phyloP scores from a whole-genome alignment of 768 basidiomycete species.

The Wakefieldia striispora region DNA sequence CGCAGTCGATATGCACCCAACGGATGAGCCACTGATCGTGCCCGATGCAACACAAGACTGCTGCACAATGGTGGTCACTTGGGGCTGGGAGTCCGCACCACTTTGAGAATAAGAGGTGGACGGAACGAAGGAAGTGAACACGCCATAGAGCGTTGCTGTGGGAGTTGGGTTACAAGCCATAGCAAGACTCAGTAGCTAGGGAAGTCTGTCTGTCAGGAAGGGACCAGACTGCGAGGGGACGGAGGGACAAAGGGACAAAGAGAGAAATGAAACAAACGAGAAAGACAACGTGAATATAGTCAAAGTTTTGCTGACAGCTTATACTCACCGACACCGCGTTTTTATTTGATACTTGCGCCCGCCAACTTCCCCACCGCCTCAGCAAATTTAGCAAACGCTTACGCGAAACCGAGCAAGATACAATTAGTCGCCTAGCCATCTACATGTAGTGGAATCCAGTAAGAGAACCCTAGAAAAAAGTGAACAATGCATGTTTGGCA shows the following conservation, averaged over 20 bases:
- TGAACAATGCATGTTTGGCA: background rate
- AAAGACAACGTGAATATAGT: background rate
- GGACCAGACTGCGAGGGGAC: background rate
- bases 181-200: background rate
- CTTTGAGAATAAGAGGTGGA: conserved; percentile 39
- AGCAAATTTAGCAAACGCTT: too few species aligned
- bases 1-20: conserved; percentile 29
- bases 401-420: too few species aligned
- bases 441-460: too few species aligned
- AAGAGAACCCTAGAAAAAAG: background rate
- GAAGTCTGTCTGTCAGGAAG: background rate
- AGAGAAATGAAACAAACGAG: conserved; percentile 8
- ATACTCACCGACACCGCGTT: background rate
- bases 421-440: too few species aligned
- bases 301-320: background rate
- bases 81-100: conserved; percentile 30
- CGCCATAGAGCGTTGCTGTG: conserved; percentile 42
- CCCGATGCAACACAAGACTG: conserved; percentile 34
- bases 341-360: too few species aligned
- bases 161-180: conserved; percentile 43
- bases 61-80: conserved; percentile 33
- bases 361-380: too few species aligned
- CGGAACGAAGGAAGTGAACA: conserved; percentile 33
- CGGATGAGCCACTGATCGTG: conserved; percentile 21
- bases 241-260: background rate